A percentile compares a stretch with the other conserved stretches of the same genome.
Conservation (phyloP, 306 rosid species). For the Begonia peltatifolia region DNA sequence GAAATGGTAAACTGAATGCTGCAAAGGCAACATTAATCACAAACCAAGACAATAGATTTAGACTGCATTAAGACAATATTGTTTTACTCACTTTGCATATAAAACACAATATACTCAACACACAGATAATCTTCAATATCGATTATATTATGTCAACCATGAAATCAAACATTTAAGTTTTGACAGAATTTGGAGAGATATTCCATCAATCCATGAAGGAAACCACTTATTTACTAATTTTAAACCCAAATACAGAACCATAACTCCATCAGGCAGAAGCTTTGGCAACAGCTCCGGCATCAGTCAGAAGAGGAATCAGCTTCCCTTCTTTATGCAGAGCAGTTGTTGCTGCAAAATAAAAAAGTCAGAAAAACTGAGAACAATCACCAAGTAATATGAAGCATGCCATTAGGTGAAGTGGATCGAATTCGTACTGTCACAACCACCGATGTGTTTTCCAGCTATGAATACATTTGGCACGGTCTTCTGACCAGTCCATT, state of each 20-base stretch:
- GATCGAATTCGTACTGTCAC: conserved; percentile 44
- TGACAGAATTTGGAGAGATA: too few relatives aligned
- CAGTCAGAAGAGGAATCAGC: conserved; percentile 49
- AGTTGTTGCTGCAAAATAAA: conserved; percentile 37
- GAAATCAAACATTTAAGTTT: too few relatives aligned
- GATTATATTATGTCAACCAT: too few relatives aligned
- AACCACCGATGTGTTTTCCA: conserved; percentile 89
- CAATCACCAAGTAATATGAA: background rate
- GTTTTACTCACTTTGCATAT: too few relatives aligned
- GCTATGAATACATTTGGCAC: conserved; percentile 92
- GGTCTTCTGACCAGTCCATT: conserved; percentile 66
- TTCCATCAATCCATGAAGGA: background rate
- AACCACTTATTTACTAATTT: background rate
- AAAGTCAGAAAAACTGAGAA: background rate
- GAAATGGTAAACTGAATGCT: too few relatives aligned
- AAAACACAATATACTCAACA: too few relatives aligned
- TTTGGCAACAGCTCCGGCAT: conserved; percentile 46
- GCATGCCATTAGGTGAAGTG: background rate
- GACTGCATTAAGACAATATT: too few relatives aligned
- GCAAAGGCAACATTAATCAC: too few relatives aligned
- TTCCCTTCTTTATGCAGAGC: conserved; percentile 44
- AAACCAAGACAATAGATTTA: too few relatives aligned
- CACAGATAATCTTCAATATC: too few relatives aligned
- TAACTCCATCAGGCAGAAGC: conserved; percentile 18
- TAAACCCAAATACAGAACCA: background rate